Evolutionary conservation across 179 eudicot genomes (phyloP).

Genomic region (Heliamphora ciliata): DNA sequence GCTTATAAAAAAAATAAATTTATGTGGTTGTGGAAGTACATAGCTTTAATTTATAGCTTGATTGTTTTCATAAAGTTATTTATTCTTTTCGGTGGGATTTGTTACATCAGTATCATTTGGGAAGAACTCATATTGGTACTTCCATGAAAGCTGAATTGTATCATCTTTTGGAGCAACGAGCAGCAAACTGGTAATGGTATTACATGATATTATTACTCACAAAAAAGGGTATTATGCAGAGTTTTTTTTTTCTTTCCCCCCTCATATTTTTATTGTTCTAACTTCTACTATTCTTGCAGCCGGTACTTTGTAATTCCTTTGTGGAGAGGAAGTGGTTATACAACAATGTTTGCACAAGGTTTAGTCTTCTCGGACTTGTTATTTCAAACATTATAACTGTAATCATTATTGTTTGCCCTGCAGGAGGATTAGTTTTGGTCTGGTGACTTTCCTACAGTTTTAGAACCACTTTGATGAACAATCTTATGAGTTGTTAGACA

Average conservation of each 20-base stretch:
- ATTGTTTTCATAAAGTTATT: background rate
- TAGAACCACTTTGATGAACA: no score
- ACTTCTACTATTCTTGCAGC: constrained; percentile 34
- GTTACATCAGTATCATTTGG: constrained; percentile 62
- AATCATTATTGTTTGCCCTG: no score
- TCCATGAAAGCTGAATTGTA: constrained; percentile 68
- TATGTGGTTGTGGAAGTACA: no score
- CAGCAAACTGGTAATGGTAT: constrained; percentile 44
- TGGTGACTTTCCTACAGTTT: background rate
- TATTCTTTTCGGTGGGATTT: constrained; percentile 12
- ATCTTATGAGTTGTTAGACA: background rate
- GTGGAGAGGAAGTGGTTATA: constrained; percentile 94
- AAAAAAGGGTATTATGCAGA: no score
- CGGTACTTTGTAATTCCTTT: constrained; percentile 78
- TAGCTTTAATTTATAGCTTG: background rate
- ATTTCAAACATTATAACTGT: background rate
- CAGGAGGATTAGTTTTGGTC: background rate
- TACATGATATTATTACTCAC: background rate
- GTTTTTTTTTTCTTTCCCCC: background rate
- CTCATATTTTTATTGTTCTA: constrained; percentile 14
- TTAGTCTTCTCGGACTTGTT: constrained; percentile 15
- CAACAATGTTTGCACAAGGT: constrained; percentile 96
- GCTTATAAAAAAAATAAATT: no score
- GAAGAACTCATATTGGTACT: constrained; percentile 84
- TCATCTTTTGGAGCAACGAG: constrained; percentile 61